phyloP scores from a whole-genome alignment of 352 stramenopile species.

The Phytopythium mirpurense region DNA sequence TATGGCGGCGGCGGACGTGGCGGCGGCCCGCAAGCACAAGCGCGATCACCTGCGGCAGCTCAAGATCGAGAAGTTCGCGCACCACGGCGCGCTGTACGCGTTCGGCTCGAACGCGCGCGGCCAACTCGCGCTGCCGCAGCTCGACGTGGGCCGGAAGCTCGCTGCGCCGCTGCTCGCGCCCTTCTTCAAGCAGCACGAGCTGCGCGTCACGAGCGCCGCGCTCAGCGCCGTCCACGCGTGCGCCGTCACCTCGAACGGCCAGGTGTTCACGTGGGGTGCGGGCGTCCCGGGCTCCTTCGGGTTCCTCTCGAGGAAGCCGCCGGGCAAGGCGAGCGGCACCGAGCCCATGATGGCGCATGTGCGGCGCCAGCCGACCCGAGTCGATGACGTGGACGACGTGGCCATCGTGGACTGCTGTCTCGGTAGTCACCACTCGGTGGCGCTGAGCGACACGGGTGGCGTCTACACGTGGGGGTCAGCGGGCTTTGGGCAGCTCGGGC shows the following conservation, averaged over 20 bases:
- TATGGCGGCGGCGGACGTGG: constrained; percentile 63
- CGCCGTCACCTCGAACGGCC: constrained; percentile 55
- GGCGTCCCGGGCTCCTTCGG: constrained; percentile 63
- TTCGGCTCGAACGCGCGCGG: constrained; percentile 58
- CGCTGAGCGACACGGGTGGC: constrained; percentile 41
- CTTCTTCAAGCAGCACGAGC: constrained; percentile 73
- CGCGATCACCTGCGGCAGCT: constrained; percentile 55
- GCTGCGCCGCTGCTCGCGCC: constrained; percentile 34
- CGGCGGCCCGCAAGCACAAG: constrained; percentile 59
- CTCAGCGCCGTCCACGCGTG: constrained; percentile 53
- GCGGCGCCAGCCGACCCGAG: constrained; percentile 34
- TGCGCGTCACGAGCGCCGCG: constrained; percentile 40
- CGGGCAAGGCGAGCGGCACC: neutral
- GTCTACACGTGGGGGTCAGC: constrained; percentile 74
- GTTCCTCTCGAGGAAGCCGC: constrained; percentile 23
- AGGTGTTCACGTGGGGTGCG: constrained; percentile 68
- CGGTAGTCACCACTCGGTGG: constrained; percentile 66
- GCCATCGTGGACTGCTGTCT: constrained; percentile 37
- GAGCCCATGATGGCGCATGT: constrained; percentile 11
- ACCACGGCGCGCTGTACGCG: constrained; percentile 65
- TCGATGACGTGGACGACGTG: constrained; percentile 67
- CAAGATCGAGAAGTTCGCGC: constrained; percentile 68
- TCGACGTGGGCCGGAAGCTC: constrained; percentile 34
- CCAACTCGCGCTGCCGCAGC: constrained; percentile 39
- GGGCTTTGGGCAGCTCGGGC: constrained; percentile 62